Evolutionary conservation across 2,329 filamentous ascomycete species (phyloP), one percentile per base, ranked within the genome.

Genomic region (Penicillium psychrosexuale): DNA sequence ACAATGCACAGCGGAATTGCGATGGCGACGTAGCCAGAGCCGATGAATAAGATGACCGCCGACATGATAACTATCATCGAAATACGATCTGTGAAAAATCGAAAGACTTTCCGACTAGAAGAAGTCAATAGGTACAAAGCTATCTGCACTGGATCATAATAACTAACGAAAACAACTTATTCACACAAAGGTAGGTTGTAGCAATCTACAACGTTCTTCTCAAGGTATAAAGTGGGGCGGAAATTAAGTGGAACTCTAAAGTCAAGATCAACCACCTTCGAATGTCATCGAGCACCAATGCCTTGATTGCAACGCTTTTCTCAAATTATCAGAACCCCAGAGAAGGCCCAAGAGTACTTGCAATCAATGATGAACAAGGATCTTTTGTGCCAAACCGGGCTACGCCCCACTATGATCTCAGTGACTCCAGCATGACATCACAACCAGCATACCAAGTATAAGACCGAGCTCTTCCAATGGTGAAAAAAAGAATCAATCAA

Each of bases 391-490:
- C 51, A 48, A 54, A 42, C 53, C 51, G 53, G 53, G 5, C 34
- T 45, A 42, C 24, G 63, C 53, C 63, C 63, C 60, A 66, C 61
- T 59, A 66, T 66, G 64, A 66, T 65, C 58, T 66, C 65, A 66
- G 61, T 63, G 60, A 66, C 63, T 64, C 58, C 56, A 60, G 38
- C 44, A 63, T 67, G 65, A 67, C 64, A 66, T 67, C 65, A 67
- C 60, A 34, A 33, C 36, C 42, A 13, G 5, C 19, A 53, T 43
- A 30, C 43, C 42, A 56, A 53, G 47, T 64, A 65, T 64, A 64
- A 66, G 54, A 61, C 33, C 17, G 38, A 38, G 33, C 9, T 27
- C 7, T 52, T 55, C 50, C 48, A 56, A 9, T 22, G 7, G 27
- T n/a, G 15, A 2, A 30, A 15, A 15, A 0, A 8, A 15, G 19